A percentile compares a stretch with the other conserved stretches of the same genome.
phyloP scores from a whole-genome alignment of 2,329 filamentous ascomycete species.

The Alternaria viburni region DNA sequence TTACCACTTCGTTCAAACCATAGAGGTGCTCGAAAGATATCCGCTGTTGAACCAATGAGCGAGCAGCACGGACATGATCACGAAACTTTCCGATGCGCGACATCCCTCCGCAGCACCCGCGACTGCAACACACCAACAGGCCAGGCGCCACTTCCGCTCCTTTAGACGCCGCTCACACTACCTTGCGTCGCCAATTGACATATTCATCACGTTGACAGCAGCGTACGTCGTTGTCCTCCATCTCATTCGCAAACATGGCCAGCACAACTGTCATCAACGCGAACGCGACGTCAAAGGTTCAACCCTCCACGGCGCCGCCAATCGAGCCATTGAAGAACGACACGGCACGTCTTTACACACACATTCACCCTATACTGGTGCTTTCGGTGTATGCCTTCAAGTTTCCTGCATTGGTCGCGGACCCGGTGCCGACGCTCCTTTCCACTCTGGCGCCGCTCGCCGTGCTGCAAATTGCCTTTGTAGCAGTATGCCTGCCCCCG shows the following conservation, averaged over 20 bases:
- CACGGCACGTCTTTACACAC: conserved; percentile 63
- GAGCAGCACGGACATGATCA: conserved; percentile 24
- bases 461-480: conserved; percentile 67
- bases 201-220: not conserved
- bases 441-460: conserved; percentile 67
- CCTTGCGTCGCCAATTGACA: not conserved
- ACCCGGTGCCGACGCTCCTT: conserved; percentile 71
- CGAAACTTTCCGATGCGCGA: conserved; percentile 24
- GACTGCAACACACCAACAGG: conserved; percentile 10
- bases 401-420: conserved; percentile 71
- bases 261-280: conserved; percentile 33
- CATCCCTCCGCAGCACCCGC: conserved; percentile 13
- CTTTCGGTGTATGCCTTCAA: conserved; percentile 67
- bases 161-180: conserved; percentile 1
- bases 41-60: conserved; percentile 3
- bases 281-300: conserved; percentile 27
- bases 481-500: conserved; percentile 64
- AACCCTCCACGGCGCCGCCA: conserved; percentile 41
- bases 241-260: conserved; percentile 26
- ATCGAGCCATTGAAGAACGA: conserved; percentile 56
- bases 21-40: not conserved
- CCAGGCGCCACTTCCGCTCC: conserved; percentile 31
- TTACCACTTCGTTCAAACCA: not conserved
- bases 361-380: conserved; percentile 72
- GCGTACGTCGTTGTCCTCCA: not conserved